Evolutionary conservation across 441 rosid genomes (phyloP).

Genomic region (Aleurites moluccanus): DNA sequence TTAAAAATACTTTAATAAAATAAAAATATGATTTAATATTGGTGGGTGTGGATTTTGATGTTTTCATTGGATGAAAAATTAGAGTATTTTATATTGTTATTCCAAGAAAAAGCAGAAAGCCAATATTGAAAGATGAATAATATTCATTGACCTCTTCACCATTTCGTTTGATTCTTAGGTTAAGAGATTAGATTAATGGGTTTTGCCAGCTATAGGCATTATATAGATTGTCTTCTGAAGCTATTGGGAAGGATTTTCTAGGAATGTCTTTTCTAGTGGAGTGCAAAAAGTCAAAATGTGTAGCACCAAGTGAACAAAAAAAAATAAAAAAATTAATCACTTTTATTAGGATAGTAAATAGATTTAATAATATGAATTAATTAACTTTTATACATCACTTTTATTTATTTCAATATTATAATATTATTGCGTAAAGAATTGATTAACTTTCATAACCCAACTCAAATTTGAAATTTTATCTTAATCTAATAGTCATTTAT

Average conservation of each 20-base stretch:
- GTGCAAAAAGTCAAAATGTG: constrained; percentile 39
- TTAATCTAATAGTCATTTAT: accelerated
- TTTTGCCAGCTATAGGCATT: constrained; percentile 39
- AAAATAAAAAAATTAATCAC: too few species aligned
- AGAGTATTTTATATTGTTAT: constrained; percentile 13
- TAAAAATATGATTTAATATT: not conserved
- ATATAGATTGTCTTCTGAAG: constrained; percentile 12
- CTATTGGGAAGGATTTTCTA: constrained; percentile 25
- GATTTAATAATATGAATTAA: not conserved
- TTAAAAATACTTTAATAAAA: too few species aligned
- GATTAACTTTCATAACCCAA: too few species aligned
- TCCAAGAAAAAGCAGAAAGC: constrained; percentile 21
- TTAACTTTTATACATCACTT: too few species aligned
- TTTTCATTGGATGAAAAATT: constrained; percentile 1
- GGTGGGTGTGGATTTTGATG: constrained; percentile 19
- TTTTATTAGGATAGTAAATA: not conserved
- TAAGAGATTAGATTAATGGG: constrained; percentile 30
- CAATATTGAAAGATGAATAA: constrained; percentile 24
- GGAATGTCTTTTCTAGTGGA: constrained; percentile 38
- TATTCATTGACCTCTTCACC: constrained; percentile 44
- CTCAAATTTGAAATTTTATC: too few species aligned
- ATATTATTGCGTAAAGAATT: too few species aligned
- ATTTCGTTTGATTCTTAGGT: constrained; percentile 28
- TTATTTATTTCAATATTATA: too few species aligned
- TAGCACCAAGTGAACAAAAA: constrained; percentile 19